Evolutionary conservation across 2,329 filamentous ascomycete genomes (phyloP), one percentile per base, ranked within the genome.

Genomic region (Trichoderma cornu-damae): DNA sequence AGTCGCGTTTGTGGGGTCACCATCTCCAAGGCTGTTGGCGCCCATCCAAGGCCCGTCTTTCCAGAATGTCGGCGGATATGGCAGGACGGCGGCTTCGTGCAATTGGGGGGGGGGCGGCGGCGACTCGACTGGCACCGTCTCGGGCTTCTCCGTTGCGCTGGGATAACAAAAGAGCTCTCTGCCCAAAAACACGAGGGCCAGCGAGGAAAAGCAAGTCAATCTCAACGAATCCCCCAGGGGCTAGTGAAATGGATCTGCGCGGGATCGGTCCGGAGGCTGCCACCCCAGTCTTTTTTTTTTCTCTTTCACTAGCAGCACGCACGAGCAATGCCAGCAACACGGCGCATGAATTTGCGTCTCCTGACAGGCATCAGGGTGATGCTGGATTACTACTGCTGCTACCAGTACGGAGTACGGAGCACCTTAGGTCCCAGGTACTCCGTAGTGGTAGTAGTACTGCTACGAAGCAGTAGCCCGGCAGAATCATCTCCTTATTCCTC

Each of bases 241-340:
- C 42, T 38, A 47, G 52, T 30, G 34, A 35, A 24, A 52, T 52
- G 48, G 56, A 58, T 58, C 56, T 58, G 56, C 56, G 56, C 56
- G 48, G 56, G 47, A 51, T 52, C 56, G 56, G 47, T 44, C 56
- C 56, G 56, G 48, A 42, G 18, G 30, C 40, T 35, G 37, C 49
- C 18, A 42, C 38, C 49, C 51, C 40, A 22, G n/a, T n/a, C n/a
- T n/a, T n/a, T n/a, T n/a, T n/a, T n/a, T n/a, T n/a, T n/a, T n/a
- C n/a, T 44, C 37, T 28, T 34, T 28, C 24, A 30, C 42, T 38
- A 46, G 42, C 18, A 46, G n/a, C n/a, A n/a, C 11, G 37, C 37
- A 46, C 52, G 42, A 55, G 52, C 47, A 55, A 55, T 47, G 52
- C 14, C 22, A n/a, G 28, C 16, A 32, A 16, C 47, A 11, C 28